phyloP scores from a whole-genome alignment of 352 stramenopile species.

The Phytophthora cryptogea region DNA sequence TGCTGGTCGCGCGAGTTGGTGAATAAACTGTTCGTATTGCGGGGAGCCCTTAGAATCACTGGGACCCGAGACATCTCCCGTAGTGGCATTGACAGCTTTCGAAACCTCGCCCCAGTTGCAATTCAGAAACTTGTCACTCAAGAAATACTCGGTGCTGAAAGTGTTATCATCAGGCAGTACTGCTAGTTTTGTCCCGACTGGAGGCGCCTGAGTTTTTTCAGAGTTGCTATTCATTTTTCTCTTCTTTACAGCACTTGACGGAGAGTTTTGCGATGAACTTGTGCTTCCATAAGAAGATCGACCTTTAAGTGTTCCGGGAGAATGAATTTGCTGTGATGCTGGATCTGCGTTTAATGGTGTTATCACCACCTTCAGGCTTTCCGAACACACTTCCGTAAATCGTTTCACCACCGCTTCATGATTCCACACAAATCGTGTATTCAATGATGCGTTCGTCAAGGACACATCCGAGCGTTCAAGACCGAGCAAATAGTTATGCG shows the following conservation, averaged over 20 bases:
- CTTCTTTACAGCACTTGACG: background rate
- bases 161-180: conserved; percentile 17
- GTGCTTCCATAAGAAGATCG: background rate
- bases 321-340: background rate
- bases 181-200: conserved; percentile 12
- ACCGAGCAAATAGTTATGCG: conserved; percentile 17
- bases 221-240: background rate
- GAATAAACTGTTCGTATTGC: conserved; percentile 29
- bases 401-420: background rate
- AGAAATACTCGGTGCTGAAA: conserved; percentile 39
- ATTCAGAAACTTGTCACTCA: conserved; percentile 37
- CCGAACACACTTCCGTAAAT: conserved; percentile 12
- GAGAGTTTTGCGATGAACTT: background rate
- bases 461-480: conserved; percentile 26
- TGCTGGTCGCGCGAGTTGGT: conserved; percentile 43
- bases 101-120: conserved; percentile 29
- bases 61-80: background rate
- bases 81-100: background rate
- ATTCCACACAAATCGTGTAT: conserved; percentile 41
- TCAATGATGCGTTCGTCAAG: conserved; percentile 38
- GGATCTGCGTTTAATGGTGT: conserved; percentile 1
- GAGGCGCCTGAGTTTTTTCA: background rate
- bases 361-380: conserved; percentile 10
- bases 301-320: background rate
- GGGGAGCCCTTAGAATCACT: background rate